Percentiles rank a stretch among this genome's conserved stretches.
These are phyloP conservation scores for Lipomyces anomalus DNA, from an alignment of 805 yeast species.

Conservation along the genomic window DNA sequence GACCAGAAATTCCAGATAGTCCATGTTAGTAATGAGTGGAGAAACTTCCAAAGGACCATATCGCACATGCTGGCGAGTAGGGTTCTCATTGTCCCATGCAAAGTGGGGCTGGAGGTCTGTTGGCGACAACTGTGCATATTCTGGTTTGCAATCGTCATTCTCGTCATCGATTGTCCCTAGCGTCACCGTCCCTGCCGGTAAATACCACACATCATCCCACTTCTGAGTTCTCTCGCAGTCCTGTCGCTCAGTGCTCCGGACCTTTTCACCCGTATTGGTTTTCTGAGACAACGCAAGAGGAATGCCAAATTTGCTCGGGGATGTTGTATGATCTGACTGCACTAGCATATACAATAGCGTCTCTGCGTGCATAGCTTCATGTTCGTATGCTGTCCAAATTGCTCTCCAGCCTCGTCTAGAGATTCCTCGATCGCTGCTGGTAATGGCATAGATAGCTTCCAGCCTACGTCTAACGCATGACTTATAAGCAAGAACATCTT, in stretches of 20 bases:
- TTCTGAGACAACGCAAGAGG: slow-evolving; percentile 1
- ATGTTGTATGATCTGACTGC: slow-evolving; percentile 13
- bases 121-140: neutral
- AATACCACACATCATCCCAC: neutral
- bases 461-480: slow-evolving; percentile 14
- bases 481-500: slow-evolving; percentile 9
- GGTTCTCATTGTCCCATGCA: slow-evolving; percentile 27
- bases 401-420: slow-evolving; percentile 13
- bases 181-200: neutral
- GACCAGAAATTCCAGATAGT: slow-evolving; percentile 12
- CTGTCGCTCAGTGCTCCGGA: slow-evolving; percentile 3
- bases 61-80: slow-evolving; percentile 2
- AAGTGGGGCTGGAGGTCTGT: slow-evolving; percentile 4
- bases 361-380: slow-evolving; percentile 27
- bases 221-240: slow-evolving; percentile 3
- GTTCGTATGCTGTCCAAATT: slow-evolving; percentile 24
- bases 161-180: slow-evolving; percentile 15
- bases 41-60: slow-evolving; percentile 11
- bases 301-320: slow-evolving; percentile 20
- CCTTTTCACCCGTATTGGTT: no score
- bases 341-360: slow-evolving; percentile 24
- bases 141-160: slow-evolving; percentile 2
- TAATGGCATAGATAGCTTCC: neutral
- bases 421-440: no score
- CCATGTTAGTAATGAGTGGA: slow-evolving; percentile 21